Conservation (phyloP, 345 rosid species). For the Cardiospermum halicacabum region DNA sequence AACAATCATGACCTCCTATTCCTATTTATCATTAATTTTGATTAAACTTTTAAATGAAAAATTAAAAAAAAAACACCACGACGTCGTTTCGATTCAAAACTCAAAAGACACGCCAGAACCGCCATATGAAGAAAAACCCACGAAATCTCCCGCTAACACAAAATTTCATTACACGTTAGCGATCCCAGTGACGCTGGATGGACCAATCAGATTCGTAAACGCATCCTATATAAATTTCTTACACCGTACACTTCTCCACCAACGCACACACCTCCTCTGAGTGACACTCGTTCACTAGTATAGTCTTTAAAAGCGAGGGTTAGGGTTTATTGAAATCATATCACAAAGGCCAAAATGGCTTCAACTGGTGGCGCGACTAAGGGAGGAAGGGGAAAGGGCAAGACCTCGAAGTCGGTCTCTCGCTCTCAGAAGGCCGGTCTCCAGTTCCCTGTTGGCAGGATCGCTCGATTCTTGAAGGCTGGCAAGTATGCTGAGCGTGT, state of each 20-base stretch:
- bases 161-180: not conserved
- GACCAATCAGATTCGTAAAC: constrained; percentile 25
- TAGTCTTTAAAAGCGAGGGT: no score
- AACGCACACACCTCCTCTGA: no score
- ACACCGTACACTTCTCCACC: not conserved
- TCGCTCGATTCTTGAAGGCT: constrained; percentile 69
- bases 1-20: no score
- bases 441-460: constrained; percentile 81
- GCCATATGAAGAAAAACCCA: not conserved
- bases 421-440: constrained; percentile 71
- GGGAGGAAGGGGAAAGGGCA: constrained; percentile 71
- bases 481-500: constrained; percentile 84
- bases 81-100: not conserved
- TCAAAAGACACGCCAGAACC: not conserved
- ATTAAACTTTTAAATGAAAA: no score
- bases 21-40: no score
- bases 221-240: constrained; percentile 25
- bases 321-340: constrained; percentile 24
- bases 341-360: constrained; percentile 61
- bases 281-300: no score
- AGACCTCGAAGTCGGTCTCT: constrained; percentile 59
- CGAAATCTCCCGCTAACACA: constrained; percentile 26
- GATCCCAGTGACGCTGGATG: constrained; percentile 20
- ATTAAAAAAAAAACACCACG: no score
- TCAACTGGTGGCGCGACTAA: constrained; percentile 45